phyloP scores from a whole-genome alignment of 2,329 filamentous ascomycete genomes.

The Macroventuria anomochaeta region DNA sequence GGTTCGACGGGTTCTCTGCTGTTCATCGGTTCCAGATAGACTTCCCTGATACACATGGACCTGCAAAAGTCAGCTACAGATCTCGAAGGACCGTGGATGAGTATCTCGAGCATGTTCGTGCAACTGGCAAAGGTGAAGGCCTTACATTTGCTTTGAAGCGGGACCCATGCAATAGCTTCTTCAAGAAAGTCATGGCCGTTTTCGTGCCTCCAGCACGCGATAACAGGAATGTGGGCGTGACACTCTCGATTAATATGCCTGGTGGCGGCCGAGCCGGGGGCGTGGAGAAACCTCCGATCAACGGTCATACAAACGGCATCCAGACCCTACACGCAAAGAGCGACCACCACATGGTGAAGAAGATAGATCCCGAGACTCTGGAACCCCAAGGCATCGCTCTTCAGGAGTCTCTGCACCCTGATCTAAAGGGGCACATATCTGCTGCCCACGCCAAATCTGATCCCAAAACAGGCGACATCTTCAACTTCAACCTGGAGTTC shows the following conservation, averaged over 20 bases:
- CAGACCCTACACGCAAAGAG: constrained; percentile 65
- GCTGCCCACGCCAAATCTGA: constrained; percentile 76
- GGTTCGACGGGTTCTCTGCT: constrained; percentile 81
- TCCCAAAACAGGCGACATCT: constrained; percentile 74
- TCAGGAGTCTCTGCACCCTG: constrained; percentile 69
- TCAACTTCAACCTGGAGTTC: constrained; percentile 80
- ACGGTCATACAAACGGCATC: constrained; percentile 46
- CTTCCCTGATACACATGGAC: constrained; percentile 47
- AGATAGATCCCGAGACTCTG: constrained; percentile 72
- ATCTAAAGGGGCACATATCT: constrained; percentile 70
- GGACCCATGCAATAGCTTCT: constrained; percentile 77
- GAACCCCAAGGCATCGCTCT: constrained; percentile 71
- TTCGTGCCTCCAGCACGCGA: constrained; percentile 52
- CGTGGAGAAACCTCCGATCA: constrained; percentile 19
- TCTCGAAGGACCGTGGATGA: constrained; percentile 72
- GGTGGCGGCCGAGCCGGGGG: constrained; percentile 45
- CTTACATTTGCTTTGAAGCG: constrained; percentile 73
- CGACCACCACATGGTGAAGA: constrained; percentile 64
- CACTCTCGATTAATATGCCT: constrained; percentile 69
- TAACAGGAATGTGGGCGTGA: constrained; percentile 69
- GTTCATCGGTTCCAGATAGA: constrained; percentile 75
- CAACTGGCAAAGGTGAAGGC: constrained; percentile 62
- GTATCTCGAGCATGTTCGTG: constrained; percentile 65
- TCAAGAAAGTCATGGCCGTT: constrained; percentile 72
- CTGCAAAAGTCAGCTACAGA: constrained; percentile 67